Percentiles rank a stretch among this genome's conserved stretches.
phyloP scores from a whole-genome alignment of 2,329 filamentous ascomycete species.

The Harringtonia aguacate region DNA sequence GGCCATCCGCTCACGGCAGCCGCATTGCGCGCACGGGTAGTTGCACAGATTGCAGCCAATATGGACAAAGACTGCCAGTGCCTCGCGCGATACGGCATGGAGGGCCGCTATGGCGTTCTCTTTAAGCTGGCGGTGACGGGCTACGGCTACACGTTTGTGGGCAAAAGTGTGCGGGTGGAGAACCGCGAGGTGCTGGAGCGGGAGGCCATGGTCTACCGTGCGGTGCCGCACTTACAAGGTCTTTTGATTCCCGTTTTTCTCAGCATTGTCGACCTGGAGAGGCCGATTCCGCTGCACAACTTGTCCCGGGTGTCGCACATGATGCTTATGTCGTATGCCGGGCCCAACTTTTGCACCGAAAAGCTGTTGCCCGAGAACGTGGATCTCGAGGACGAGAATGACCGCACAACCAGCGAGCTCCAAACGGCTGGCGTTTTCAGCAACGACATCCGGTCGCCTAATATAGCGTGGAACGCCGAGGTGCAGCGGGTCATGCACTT shows the following conservation, averaged over 20 bases:
- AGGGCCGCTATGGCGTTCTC: constrained; percentile 3
- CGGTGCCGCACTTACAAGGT: constrained; percentile 5
- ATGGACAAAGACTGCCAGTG: constrained; percentile 1
- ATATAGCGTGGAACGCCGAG: constrained; percentile 5
- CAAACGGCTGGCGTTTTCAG: constrained; percentile 1
- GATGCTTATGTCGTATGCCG: constrained; percentile 10
- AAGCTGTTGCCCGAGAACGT: neutral
- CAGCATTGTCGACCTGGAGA: constrained; percentile 5
- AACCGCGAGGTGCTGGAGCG: neutral
- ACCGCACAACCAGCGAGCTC: constrained; percentile 1
- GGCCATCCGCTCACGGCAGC: neutral
- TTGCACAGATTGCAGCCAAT: neutral
- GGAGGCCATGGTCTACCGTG: constrained; percentile 4
- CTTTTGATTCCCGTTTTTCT: constrained; percentile 8
- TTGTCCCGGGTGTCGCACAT: constrained; percentile 3
- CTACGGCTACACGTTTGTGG: constrained; percentile 12
- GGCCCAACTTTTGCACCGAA: neutral
- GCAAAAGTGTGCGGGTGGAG: constrained; percentile 2
- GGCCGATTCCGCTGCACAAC: constrained; percentile 1
- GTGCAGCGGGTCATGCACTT: constrained; percentile 4
- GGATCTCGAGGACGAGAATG: neutral
- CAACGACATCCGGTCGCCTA: neutral
- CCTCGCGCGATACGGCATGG: neutral
- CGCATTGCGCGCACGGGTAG: neutral
- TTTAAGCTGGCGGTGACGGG: constrained; percentile 8